These are phyloP conservation scores for Monarda citriodora DNA, from an alignment of 305 asterid genomes.

Conservation along the genomic window DNA sequence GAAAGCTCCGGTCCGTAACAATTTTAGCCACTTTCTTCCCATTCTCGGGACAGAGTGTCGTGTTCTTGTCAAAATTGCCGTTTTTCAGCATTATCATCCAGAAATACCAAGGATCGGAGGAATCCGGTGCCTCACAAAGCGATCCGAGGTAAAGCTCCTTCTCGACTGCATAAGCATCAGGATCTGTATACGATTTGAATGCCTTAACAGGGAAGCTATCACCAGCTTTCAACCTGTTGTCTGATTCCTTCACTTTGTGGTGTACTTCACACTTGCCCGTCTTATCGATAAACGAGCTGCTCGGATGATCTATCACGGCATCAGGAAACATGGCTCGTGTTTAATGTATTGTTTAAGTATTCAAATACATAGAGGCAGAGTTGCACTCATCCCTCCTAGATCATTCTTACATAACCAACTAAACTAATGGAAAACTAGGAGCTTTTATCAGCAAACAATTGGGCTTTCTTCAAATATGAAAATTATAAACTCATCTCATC, in stretches of 20 bases:
- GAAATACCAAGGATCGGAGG: conserved; percentile 51
- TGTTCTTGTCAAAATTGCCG: conserved; percentile 80
- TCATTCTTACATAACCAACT: too few relatives aligned
- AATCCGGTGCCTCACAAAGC: conserved; percentile 52
- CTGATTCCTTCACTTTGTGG: conserved; percentile 60
- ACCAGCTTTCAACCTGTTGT: conserved; percentile 62
- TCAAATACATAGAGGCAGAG: conserved; percentile 3
- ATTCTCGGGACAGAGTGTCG: conserved; percentile 79
- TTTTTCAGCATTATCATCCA: conserved; percentile 92
- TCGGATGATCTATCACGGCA: conserved; percentile 31
- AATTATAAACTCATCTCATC: background rate
- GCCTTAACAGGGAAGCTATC: conserved; percentile 47
- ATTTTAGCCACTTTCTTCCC: conserved; percentile 69
- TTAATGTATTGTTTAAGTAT: background rate
- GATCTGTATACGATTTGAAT: conserved; percentile 45
- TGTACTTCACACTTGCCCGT: conserved; percentile 42
- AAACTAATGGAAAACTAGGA: too few relatives aligned
- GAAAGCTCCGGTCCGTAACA: conserved; percentile 61
- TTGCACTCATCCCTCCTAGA: too few relatives aligned
- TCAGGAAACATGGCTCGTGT: conserved; percentile 18
- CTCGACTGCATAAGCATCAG: conserved; percentile 70
- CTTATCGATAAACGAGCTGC: conserved; percentile 18
- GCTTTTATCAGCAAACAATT: background rate
- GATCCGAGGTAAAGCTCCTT: conserved; percentile 76
- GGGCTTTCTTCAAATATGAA: background rate